phyloP scores from a whole-genome alignment of 352 stramenopile species.

The Phytophthora foliorum region DNA sequence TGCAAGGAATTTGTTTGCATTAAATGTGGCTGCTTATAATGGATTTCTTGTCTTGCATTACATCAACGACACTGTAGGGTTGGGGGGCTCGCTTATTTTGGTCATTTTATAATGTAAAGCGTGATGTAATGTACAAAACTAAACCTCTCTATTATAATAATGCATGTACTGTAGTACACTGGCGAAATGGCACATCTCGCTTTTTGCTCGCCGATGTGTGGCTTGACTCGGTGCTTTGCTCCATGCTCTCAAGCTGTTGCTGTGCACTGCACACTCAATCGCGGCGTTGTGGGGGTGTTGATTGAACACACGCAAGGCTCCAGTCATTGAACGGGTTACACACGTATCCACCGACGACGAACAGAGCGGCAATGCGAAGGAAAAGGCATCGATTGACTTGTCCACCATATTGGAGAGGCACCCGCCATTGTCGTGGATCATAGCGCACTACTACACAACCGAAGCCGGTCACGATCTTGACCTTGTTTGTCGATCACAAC shows the following conservation, averaged over 20 bases:
- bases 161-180: conserved; percentile 5
- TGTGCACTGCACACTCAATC: conserved; percentile 3
- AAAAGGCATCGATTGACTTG: conserved; percentile 6
- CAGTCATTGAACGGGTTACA: conserved; percentile 9
- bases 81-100: too few species aligned
- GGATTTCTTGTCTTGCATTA: too few species aligned
- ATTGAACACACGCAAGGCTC: background rate
- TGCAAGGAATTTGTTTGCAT: too few species aligned
- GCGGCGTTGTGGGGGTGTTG: conserved; percentile 9
- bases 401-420: conserved; percentile 9
- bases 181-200: conserved; percentile 19
- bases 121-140: too few species aligned
- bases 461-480: too few species aligned
- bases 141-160: too few species aligned
- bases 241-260: conserved; percentile 1
- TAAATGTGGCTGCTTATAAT: too few species aligned
- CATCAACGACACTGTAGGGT: too few species aligned
- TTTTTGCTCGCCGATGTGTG: conserved; percentile 20
- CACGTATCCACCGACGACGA: background rate
- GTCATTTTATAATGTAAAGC: too few species aligned
- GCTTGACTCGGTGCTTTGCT: conserved; percentile 23
- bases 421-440: background rate
- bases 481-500: too few species aligned
- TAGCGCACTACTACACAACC: too few species aligned
- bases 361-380: conserved; percentile 1